Conservation (phyloP, 768 basidiomycete species). For the Ramaria sp. region DNA sequence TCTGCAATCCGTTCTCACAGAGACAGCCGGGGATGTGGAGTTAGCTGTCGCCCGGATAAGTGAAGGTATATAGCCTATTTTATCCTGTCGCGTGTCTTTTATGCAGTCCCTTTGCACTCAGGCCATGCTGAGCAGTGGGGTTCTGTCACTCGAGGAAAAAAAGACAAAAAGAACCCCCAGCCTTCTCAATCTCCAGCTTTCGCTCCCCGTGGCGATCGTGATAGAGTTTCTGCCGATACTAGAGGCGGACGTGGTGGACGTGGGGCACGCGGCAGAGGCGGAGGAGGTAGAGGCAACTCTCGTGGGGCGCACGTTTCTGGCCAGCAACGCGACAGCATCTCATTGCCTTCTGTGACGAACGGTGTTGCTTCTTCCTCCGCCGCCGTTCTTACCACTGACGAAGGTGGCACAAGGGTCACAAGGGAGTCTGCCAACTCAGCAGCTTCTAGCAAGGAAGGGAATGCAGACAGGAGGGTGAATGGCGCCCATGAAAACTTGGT, state of each 20-base stretch:
- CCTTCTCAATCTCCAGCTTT: constrained; percentile 34
- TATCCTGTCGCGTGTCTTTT: constrained; percentile 12
- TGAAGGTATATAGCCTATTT: constrained; percentile 41
- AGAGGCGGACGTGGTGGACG: constrained; percentile 52
- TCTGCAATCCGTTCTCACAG: constrained; percentile 54
- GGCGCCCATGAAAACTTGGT: not conserved
- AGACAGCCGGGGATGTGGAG: constrained; percentile 59
- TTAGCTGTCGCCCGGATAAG: constrained; percentile 62
- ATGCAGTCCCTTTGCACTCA: constrained; percentile 9
- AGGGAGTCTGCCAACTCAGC: constrained; percentile 16
- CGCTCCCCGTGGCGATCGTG: constrained; percentile 18
- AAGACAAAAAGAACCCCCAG: constrained; percentile 60
- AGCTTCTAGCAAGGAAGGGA: constrained; percentile 9
- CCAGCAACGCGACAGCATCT: constrained; percentile 26
- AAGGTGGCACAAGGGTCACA: constrained; percentile 23
- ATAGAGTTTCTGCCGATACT: constrained; percentile 36
- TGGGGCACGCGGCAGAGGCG: constrained; percentile 42
- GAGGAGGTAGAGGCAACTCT: constrained; percentile 27
- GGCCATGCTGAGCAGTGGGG: constrained; percentile 75
- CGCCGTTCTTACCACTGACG: constrained; percentile 18
- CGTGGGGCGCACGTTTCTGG: constrained; percentile 21
- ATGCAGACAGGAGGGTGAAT: constrained; percentile 4
- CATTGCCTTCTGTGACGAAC: constrained; percentile 22
- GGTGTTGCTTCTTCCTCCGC: constrained; percentile 16
- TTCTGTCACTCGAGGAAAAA: constrained; percentile 75